Evolutionary conservation across 768 basidiomycete genomes (phyloP).

Genomic region (Multifurca ochricompacta): DNA sequence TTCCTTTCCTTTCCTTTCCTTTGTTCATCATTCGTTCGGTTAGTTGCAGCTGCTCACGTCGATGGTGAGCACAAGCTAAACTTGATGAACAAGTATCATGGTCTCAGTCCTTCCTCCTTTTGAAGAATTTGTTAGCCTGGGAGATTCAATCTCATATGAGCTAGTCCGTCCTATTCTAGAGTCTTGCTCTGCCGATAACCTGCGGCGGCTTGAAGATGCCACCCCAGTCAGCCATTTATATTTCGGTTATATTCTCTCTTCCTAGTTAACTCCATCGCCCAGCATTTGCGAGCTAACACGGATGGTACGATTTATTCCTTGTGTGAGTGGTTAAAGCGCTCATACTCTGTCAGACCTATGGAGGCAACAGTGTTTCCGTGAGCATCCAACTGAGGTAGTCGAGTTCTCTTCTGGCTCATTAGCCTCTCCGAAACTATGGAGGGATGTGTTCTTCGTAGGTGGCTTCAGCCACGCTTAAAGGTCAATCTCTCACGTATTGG

Average conservation of each 20-base stretch:
- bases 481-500: slow-evolving; percentile 11
- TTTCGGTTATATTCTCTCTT: not conserved
- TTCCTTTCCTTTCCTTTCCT: slow-evolving; percentile 1
- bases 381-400: slow-evolving; percentile 4
- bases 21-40: slow-evolving; percentile 5
- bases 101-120: not conserved
- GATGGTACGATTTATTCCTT: slow-evolving; percentile 15
- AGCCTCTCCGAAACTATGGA: slow-evolving; percentile 11
- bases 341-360: slow-evolving; percentile 19
- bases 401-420: slow-evolving; percentile 1
- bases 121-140: slow-evolving; percentile 57
- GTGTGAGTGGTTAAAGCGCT: not conserved
- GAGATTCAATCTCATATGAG: slow-evolving; percentile 52
- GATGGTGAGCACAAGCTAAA: slow-evolving; percentile 42
- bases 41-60: slow-evolving; percentile 53
- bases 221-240: slow-evolving; percentile 50
- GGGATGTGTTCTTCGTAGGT: slow-evolving; percentile 18
- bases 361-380: slow-evolving; percentile 17
- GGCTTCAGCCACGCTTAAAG: slow-evolving; percentile 10
- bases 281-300: slow-evolving; percentile 20
- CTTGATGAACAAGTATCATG: not conserved
- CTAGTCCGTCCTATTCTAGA: slow-evolving; percentile 69
- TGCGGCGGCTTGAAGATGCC: slow-evolving; percentile 57
- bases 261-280: slow-evolving; percentile 1
- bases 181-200: slow-evolving; percentile 62